A percentile compares a stretch with the other conserved stretches of the same genome.
Evolutionary conservation across 768 basidiomycete genomes (phyloP).

Genomic region (Tubosaeta sp.): DNA sequence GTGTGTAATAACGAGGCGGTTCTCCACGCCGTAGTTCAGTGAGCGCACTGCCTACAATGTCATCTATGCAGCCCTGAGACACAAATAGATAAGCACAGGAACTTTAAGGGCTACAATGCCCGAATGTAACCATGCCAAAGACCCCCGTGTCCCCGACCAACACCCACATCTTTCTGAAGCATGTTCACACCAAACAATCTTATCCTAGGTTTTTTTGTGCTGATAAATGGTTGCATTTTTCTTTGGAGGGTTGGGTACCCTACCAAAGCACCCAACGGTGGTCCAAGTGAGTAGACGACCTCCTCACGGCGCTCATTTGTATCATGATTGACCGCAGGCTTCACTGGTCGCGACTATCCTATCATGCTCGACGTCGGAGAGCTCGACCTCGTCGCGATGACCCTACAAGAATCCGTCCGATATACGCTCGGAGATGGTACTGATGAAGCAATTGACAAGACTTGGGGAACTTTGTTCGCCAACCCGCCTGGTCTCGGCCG

Average conservation of each 20-base stretch:
- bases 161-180: neutral
- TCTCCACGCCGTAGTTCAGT: too few species aligned
- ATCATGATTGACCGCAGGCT: neutral
- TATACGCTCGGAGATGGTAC: slow-evolving; percentile 2
- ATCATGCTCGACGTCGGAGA: slow-evolving; percentile 5
- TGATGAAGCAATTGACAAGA: slow-evolving; percentile 3
- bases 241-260: slow-evolving; percentile 1
- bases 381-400: slow-evolving; percentile 9
- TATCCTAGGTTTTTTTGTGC: neutral
- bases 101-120: neutral
- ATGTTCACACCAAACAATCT: neutral
- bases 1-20: too few species aligned
- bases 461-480: slow-evolving; percentile 8
- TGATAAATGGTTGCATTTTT: slow-evolving; percentile 1
- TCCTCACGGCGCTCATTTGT: neutral
- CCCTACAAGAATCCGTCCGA: slow-evolving; percentile 5
- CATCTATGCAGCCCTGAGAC: too few species aligned
- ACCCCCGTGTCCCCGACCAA: neutral
- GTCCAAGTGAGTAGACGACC: neutral
- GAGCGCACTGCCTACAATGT: too few species aligned
- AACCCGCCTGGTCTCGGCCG: slow-evolving; percentile 10
- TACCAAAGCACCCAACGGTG: neutral
- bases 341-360: slow-evolving; percentile 5
- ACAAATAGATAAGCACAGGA: neutral
- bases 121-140: neutral